Conservation (phyloP, 108 stramenopile genomes). For the Nitzschia palea region DNA sequence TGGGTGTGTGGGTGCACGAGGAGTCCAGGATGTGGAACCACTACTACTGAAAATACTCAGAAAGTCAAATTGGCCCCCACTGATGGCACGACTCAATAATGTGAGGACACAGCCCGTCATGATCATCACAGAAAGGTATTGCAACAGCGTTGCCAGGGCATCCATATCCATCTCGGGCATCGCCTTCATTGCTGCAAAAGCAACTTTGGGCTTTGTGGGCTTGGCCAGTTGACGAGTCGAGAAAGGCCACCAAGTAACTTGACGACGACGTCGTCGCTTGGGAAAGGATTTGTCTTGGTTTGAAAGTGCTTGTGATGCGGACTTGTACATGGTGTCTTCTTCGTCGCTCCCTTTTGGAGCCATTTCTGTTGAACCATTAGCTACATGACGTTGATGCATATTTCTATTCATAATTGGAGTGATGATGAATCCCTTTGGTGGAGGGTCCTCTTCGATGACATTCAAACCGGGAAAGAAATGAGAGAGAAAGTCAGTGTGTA, state of each 20-base stretch:
- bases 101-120: conserved; percentile 12
- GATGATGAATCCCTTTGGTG: no score
- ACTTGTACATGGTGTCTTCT: not conserved
- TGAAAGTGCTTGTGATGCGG: not conserved
- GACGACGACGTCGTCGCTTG: not conserved
- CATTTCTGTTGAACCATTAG: not conserved
- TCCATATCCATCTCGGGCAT: conserved; percentile 15
- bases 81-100: not conserved
- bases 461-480: no score
- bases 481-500: no score
- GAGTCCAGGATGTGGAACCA: not conserved
- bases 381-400: conserved; percentile 16
- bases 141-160: conserved; percentile 9
- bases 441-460: no score
- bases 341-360: not conserved
- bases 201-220: not conserved
- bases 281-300: not conserved
- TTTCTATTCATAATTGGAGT: not conserved
- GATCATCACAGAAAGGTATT: conserved; percentile 4
- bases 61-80: not conserved
- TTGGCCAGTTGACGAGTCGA: not conserved
- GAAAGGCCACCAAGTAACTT: not conserved
- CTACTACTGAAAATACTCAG: not conserved
- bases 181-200: not conserved
- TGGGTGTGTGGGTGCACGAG: not conserved